Base-by-base conservation (phyloP, 768 basidiomycete species). In the Pleurotus ostreatus region DNA sequence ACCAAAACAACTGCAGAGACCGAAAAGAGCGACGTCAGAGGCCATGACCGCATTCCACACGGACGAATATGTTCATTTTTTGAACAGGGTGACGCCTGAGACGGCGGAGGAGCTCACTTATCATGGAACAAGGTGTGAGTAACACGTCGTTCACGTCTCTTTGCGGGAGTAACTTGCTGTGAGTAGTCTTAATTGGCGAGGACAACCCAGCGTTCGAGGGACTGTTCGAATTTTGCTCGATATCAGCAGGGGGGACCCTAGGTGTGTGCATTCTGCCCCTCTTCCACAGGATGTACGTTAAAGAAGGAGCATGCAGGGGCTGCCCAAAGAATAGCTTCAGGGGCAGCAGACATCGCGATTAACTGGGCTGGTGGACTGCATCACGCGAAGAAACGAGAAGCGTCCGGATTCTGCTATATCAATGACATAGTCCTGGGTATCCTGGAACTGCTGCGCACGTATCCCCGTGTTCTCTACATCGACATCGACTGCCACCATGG, bases 291-390 rank as follows among this genome's bases (percentile, higher is more conserved):
- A 57, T 44, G 7, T 39, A 40, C 23, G 18, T 38, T 54, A 44
- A 30, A 15, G 55, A 30, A 44, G 4, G 8, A 22, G 4, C 52
- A 55, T 40, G 8, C 49, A 58, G 18, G 57, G 41, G 30, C 47
- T 52, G 41, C 55, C 47, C 44, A 61, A 56, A 54, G 38, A 40
- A 39, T 43, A 43, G 34, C n/a, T 39, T 57, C 38, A 59, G 97
- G 97, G 45, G 97, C 97, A 40, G 95, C 97, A 68, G 97, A 99
- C 69, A 98, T 98, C 62, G 97, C 97, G 2, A 85, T 99, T 55
- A 99, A 99, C 66, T 99, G 97, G 97, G 96, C 97, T 7, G 97
- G 97, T 12, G 97, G 97, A 13, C 77, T 99, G 45, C 97, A 99
- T 69, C 97, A 99, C 67, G 94, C 97, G 2, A 99, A 98, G 76